Evolutionary conservation across 208 protist genomes (phyloP).

Genomic region (Acanthamoeba quina): DNA sequence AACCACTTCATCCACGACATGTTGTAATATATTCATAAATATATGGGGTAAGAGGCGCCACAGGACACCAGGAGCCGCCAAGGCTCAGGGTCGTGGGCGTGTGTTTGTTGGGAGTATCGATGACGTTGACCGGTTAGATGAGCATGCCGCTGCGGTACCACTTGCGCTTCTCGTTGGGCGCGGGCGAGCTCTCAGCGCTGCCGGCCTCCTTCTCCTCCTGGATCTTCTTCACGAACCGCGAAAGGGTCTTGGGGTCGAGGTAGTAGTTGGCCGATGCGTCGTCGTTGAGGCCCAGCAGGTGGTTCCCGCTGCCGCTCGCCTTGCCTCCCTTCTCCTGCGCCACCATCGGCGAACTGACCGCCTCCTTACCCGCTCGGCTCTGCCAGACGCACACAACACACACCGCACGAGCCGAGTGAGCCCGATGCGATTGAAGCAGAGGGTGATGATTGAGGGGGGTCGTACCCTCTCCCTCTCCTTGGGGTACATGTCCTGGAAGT

Average conservation of each 20-base stretch:
- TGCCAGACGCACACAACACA: not conserved
- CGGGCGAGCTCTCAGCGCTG: not conserved
- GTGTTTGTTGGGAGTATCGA: not conserved
- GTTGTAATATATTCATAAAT: too few species aligned
- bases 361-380: not conserved
- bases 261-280: slow-evolving; percentile 37
- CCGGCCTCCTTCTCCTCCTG: slow-evolving; percentile 51
- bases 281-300: slow-evolving; percentile 18
- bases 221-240: slow-evolving; percentile 36
- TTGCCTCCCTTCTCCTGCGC: not conserved
- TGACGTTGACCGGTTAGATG: not conserved
- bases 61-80: not conserved
- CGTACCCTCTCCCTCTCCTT: slow-evolving; percentile 42
- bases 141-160: slow-evolving; percentile 58
- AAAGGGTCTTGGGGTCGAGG: slow-evolving; percentile 31
- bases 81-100: not conserved
- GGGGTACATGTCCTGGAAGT: slow-evolving; percentile 47
- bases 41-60: too few species aligned
- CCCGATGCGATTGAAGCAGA: not conserved
- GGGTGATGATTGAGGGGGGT: not conserved
- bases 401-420: not conserved
- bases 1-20: too few species aligned
- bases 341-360: not conserved
- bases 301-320: not conserved
- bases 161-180: slow-evolving; percentile 40